Evolutionary conservation across 129 eudicot genomes (phyloP), one percentile per base, ranked within the genome.

Genomic region (Scalesia atractyloides): DNA sequence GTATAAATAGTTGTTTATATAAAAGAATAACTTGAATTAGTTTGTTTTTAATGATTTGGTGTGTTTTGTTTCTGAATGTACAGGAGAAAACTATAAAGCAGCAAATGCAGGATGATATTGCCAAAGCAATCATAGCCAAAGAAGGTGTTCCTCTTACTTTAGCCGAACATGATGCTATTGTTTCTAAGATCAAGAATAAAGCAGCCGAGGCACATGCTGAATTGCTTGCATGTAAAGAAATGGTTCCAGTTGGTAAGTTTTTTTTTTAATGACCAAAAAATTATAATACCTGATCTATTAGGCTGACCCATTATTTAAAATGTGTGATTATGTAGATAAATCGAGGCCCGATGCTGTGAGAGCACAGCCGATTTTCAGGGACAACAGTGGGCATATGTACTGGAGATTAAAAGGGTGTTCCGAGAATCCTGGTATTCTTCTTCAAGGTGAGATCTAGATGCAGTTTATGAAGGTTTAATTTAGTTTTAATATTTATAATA

Each of bases 21-120:
- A 15, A 15, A 15, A 64, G 19, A 20, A n/a, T 14, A 56, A 13
- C 15, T 54, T 52, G 24, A 34, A 5, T 56, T 19, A 47, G 18
- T 57, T 30, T 64, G 17, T 68, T 72, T 72, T 66, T 12, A 16
- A 69, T 73, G 13, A 24, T 80, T 66, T 58, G 5, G 10, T 50
- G 59, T 24, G 22, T 49, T 26, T 8, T 48, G 19, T 71, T 77
- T 26, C 64, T 5, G 1, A 24, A 53, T 76, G n/a, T 77, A 53
- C 77, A 91, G 97, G 90, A 81, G 83, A 91, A 86, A 67, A 53
- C 9, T 19, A 79, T 88, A 82, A 86, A 83, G 81, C 84, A 79
- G 71, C 74, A 86, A 86, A 68, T 84, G 86, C 73, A 53, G 64
- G 86, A 86, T 83, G 89, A 86, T 54, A 52, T 88, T 70, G 93